Base-by-base conservation (phyloP, 2,329 filamentous ascomycete genomes). In the Xylariomycetidae sp. region DNA sequence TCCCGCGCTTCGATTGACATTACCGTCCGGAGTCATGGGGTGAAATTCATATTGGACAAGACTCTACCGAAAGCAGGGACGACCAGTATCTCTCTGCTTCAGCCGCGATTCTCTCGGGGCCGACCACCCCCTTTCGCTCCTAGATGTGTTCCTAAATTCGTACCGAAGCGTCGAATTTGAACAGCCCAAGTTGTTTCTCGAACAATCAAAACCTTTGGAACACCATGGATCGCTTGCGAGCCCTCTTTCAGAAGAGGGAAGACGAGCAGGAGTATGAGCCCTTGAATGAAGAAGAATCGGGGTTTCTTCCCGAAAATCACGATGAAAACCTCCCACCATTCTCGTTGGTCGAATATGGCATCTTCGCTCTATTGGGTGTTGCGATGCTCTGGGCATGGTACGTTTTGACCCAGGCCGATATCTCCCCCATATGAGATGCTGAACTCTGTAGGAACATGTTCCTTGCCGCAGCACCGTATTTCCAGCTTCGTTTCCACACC, bases 371-470 rank as follows among this genome's bases (percentile, higher is more conserved):
- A 31, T 68, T 96, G 17, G 92, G 92, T 31, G 72, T 95, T 36
- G 85, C 89, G 32, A 96, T 96, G 92, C 72, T 96, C 27, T 96
- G 90, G 90, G 88, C 90, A 35, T 96, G 90, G 90, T 93, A 74
- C 48, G 75, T 50, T 30, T 37, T 16, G 18, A 35, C 7, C n/a
- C 27, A 29, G 19, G 20, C 20, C 20, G 8, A 23, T 23, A 23
- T 23, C 12, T 23, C 20, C 8, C 12, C 20, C 20, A 12, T 23
- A 23, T 12, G 20, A 23, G 19, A 22, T 19, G n/a, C 10, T 12
- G 36, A n/a, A 4, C 33, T 27, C 13, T 42, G 48, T 29, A 90
- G 87, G 87, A 96, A 96, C 67, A 95, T 95, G 90, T 95, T 96
- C 60, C 76, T 96, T 48, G 90, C 92, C 28, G 88, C 90, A 7